Percentiles rank a stretch among this genome's conserved stretches.
Evolutionary conservation across 768 basidiomycete genomes (phyloP).

Genomic region (Tulasnella sp.): DNA sequence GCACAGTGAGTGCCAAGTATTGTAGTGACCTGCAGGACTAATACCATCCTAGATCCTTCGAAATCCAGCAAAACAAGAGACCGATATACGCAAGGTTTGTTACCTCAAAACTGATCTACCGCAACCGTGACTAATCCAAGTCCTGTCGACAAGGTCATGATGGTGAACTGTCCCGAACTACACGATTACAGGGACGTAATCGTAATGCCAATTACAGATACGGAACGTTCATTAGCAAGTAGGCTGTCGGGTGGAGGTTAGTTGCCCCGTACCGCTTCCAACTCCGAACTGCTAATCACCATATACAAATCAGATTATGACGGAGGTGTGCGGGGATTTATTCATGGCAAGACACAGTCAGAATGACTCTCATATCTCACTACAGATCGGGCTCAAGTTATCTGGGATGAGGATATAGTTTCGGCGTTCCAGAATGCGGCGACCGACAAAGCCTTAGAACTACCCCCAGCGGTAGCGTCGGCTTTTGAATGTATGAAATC

Average conservation of each 20-base stretch:
- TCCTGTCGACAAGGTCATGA: not conserved
- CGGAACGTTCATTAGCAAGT: not conserved
- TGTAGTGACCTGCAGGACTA: no score
- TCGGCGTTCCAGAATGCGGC: not conserved
- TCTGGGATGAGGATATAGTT: not conserved
- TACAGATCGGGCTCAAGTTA: not conserved
- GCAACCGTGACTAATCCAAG: not conserved
- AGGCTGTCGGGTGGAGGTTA: not conserved
- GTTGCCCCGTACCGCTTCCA: not conserved
- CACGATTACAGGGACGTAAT: not conserved
- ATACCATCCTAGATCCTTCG: not conserved
- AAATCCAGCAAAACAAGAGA: constrained; percentile 6
- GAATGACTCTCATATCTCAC: not conserved
- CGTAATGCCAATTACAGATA: not conserved
- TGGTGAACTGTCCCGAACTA: not conserved
- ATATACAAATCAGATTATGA: not conserved
- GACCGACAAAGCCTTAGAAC: not conserved
- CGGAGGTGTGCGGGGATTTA: not conserved
- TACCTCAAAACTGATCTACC: not conserved
- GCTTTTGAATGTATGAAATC: not conserved
- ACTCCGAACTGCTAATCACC: no score
- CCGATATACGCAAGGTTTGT: constrained; percentile 2
- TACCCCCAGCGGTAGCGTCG: not conserved
- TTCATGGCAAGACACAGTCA: not conserved
- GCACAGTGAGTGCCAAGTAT: not conserved